These are phyloP conservation scores for Houttuynia cordata DNA, from an alignment of 164 flowering plant species.

Conservation along the genomic window DNA sequence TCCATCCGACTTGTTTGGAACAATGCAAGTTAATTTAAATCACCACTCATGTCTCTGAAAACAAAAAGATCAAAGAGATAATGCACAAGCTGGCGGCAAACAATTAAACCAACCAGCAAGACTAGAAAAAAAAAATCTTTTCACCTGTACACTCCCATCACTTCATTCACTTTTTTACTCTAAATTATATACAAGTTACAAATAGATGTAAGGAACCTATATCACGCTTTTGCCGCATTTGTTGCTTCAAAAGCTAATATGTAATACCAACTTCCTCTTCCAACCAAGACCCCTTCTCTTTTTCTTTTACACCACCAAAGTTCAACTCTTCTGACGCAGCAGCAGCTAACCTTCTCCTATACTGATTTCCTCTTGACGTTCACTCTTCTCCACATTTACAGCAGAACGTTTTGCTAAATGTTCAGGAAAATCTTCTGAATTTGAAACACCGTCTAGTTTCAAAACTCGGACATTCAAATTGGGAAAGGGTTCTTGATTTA, in stretches of 20 bases:
- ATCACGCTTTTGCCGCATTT: constrained; percentile 13
- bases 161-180: constrained; percentile 14
- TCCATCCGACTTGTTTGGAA: background rate
- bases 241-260: constrained; percentile 17
- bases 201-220: constrained; percentile 4
- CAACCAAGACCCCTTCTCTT: background rate
- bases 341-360: background rate
- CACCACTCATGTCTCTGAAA: background rate
- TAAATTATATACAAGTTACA: constrained; percentile 9
- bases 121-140: background rate
- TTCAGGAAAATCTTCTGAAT: constrained; percentile 41
- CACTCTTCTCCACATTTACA: constrained; percentile 24
- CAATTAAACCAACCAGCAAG: constrained; percentile 7
- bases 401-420: constrained; percentile 34
- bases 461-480: constrained; percentile 47
- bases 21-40: background rate
- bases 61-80: constrained; percentile 1
- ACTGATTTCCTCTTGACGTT: constrained; percentile 6
- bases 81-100: constrained; percentile 13
- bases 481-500: constrained; percentile 42
- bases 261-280: constrained; percentile 3
- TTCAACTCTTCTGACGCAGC: background rate
- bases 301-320: constrained; percentile 21
- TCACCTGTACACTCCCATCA: constrained; percentile 11
- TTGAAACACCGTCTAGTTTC: constrained; percentile 51